Conservation (phyloP, 257 asterid species). For the Anisodus acutangulus region DNA sequence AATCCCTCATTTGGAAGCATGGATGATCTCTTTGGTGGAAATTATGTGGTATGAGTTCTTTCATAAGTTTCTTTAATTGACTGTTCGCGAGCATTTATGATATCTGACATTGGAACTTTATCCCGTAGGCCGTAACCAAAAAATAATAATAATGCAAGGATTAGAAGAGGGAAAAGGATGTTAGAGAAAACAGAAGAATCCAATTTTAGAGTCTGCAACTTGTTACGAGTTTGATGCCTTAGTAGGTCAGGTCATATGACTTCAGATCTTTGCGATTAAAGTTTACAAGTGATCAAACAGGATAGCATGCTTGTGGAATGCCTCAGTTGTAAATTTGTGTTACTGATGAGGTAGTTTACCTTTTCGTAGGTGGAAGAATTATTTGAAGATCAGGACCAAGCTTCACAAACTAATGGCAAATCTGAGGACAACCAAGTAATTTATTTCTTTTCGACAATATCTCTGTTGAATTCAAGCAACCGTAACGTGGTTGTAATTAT, state of each 20-base stretch:
- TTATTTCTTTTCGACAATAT: constrained; percentile 11
- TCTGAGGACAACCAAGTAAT: constrained; percentile 59
- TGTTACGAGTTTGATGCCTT: constrained; percentile 8
- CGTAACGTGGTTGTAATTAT: background rate
- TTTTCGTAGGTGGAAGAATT: constrained; percentile 77
- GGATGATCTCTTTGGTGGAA: constrained; percentile 57
- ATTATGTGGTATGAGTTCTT: constrained; percentile 58
- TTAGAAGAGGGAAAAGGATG: background rate
- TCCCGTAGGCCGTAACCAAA: background rate
- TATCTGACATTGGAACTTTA: background rate
- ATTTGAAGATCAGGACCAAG: constrained; percentile 45
- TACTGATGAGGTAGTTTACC: constrained; percentile 10
- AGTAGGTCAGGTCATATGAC: background rate
- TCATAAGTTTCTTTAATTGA: constrained; percentile 19
- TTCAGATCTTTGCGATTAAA: background rate
- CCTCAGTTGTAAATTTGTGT: background rate
- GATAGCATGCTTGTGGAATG: background rate
- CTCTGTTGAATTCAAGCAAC: constrained; percentile 8
- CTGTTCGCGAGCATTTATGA: background rate
- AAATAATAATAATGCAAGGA: background rate
- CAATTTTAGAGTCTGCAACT: constrained; percentile 10
- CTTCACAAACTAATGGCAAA: constrained; percentile 45
- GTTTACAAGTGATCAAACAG: background rate
- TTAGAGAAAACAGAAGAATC: background rate
- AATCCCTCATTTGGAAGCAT: constrained; percentile 44